Percentiles rank a stretch among this genome's conserved stretches.
Evolutionary conservation across 2,329 filamentous ascomycete genomes (phyloP).

Genomic region (Elsinoe necatrix): DNA sequence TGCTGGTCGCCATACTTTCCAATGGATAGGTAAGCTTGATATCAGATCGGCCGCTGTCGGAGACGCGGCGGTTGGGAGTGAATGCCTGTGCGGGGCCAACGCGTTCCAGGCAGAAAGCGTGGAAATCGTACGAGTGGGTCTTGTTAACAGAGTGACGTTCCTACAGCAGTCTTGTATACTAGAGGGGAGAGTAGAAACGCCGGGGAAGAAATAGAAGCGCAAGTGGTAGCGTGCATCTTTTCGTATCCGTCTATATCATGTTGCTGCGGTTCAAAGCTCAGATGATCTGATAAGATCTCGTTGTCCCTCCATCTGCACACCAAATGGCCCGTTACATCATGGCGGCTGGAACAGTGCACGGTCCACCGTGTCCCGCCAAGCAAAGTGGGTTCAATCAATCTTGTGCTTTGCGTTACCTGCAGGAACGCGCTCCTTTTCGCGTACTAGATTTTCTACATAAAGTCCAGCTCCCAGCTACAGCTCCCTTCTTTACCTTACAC

Average conservation of each 20-base stretch:
- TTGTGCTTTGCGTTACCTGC: constrained; percentile 5
- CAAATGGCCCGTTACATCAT: constrained; percentile 7
- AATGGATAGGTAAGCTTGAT: background rate
- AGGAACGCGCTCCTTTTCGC: constrained; percentile 11
- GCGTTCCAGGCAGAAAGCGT: constrained; percentile 7
- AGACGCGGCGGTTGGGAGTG: background rate
- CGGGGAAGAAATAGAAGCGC: too few relatives aligned
- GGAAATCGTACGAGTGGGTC: constrained; percentile 1
- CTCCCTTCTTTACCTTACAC: constrained; percentile 11
- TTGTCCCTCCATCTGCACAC: background rate
- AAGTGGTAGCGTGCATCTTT: too few relatives aligned
- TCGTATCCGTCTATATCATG: background rate
- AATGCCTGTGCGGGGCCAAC: constrained; percentile 10
- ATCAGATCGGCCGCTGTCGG: constrained; percentile 4
- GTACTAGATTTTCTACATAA: constrained; percentile 11
- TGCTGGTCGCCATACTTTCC: constrained; percentile 18
- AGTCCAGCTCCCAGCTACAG: constrained; percentile 8
- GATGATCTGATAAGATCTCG: constrained; percentile 9
- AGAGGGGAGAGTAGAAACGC: too few relatives aligned
- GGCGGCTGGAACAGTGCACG: background rate
- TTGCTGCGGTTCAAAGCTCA: background rate
- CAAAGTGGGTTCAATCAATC: constrained; percentile 2
- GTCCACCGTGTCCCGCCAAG: background rate
- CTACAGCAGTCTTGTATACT: background rate
- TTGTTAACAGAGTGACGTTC: background rate